Base-by-base conservation (phyloP, 441 rosid genomes). In the Arabidopsis lyrata region DNA sequence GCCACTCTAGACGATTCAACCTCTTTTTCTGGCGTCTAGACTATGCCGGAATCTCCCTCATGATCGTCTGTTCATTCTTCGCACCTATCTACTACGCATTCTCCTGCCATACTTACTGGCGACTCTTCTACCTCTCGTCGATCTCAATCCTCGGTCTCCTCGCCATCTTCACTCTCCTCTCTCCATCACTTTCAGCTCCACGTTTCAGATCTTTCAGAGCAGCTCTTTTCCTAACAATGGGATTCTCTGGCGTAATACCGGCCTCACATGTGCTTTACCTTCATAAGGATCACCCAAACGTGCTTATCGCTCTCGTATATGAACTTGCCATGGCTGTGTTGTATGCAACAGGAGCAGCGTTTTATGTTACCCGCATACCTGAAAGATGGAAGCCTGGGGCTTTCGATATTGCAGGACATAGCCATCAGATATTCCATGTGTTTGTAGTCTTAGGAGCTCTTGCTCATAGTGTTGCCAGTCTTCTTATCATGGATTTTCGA, bases 1-100 rank as follows among this genome's bases (percentile, higher is more conserved):
- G 93, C 82, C 99, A 95, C 74, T 93, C 99, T 8, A 85, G 74
- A 75, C 70, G 76, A 42, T 88, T 85, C 83, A 83, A 78, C 82
- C 78, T 84, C 81, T 87, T 93, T 90, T 93, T 95, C 76, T 93
- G 99, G 99, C 95, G 97, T 22, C 86, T 95, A 2, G 98, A 95
- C 81, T 95, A 95, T 4, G 95, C 98, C 0, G 99, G 99, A 65
- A 92, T 95, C 81, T 89, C 95, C 22, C 82, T 89, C 27, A 91
- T 93, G 98, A 92, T 95, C 12, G 85, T 95, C 77, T 87, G 80
- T 68, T 92, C 99, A 8, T 95, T 92, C 86, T 85, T 86, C 22
- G 95, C 95, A 29, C 98, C 96, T 7, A 77, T 95, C 79, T 95
- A 92, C 72, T 95, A 95, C 62, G 82, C 82, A 55, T 95, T 95